A percentile compares a stretch with the other conserved stretches of the same genome.
These are phyloP conservation scores for Candida railenensis DNA, from an alignment of 805 yeast species.

Conservation along the genomic window DNA sequence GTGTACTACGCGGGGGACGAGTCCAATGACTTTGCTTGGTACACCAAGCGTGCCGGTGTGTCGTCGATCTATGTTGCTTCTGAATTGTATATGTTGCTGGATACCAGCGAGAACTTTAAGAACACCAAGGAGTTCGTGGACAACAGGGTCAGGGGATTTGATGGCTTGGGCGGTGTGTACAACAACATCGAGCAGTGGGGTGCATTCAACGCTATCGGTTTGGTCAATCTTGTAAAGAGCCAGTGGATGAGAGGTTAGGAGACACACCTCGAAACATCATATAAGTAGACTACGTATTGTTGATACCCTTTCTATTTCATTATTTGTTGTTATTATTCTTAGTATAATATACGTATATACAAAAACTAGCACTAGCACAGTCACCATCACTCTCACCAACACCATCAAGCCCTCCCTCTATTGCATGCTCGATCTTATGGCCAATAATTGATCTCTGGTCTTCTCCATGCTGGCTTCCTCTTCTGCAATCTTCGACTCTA, in stretches of 20 bases:
- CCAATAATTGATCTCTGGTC: conserved; percentile 54
- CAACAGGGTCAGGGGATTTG: conserved; percentile 53
- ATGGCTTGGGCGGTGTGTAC: conserved; percentile 58
- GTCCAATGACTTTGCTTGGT: conserved; percentile 88
- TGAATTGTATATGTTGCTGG: conserved; percentile 80
- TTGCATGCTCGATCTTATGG: conserved; percentile 36
- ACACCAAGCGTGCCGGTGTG: conserved; percentile 75
- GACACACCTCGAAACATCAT: too few relatives aligned
- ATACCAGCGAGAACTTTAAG: conserved; percentile 51
- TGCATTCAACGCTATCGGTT: conserved; percentile 62
- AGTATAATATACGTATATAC: not conserved
- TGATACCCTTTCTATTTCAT: too few relatives aligned
- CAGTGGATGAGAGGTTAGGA: conserved; percentile 61
- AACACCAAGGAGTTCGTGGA: conserved; percentile 67
- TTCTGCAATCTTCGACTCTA: conserved; percentile 62
- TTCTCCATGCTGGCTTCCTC: conserved; percentile 52
- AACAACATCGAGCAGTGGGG: conserved; percentile 74
- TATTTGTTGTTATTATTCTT: too few relatives aligned
- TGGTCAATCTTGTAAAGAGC: conserved; percentile 67
- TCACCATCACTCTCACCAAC: too few relatives aligned
- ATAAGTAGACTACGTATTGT: too few relatives aligned
- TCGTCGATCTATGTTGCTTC: conserved; percentile 69
- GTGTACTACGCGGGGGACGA: conserved; percentile 75
- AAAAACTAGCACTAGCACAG: too few relatives aligned
- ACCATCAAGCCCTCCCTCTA: too few relatives aligned